These are phyloP conservation scores for Lathyrus tuberosus DNA, from an alignment of 306 rosid genomes.

Conservation along the genomic window DNA sequence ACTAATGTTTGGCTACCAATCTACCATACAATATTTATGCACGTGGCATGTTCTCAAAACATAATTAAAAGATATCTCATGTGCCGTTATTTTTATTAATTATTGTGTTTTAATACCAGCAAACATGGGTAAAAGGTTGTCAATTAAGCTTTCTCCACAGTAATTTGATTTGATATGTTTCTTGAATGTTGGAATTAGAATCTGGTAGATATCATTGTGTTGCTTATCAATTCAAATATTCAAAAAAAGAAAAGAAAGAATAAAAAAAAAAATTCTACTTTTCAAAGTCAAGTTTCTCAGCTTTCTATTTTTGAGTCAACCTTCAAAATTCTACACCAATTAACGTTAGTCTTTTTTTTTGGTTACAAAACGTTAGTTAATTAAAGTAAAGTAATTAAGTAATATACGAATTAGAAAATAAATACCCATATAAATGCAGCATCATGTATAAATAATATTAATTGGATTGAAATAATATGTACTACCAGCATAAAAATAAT, in stretches of 20 bases:
- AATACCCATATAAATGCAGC: too few relatives aligned
- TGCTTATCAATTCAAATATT: neutral
- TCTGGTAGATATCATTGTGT: conserved; percentile 17
- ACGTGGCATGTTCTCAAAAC: conserved; percentile 45
- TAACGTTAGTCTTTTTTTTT: neutral
- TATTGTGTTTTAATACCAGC: conserved; percentile 29
- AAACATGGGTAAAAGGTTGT: conserved; percentile 26
- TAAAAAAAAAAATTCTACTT: too few relatives aligned
- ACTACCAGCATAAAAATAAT: too few relatives aligned
- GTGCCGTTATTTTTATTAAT: conserved; percentile 35
- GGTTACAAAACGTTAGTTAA: too few relatives aligned
- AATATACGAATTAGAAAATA: too few relatives aligned
- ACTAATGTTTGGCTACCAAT: conserved; percentile 42
- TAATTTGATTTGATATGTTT: conserved; percentile 42
- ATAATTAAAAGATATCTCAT: conserved; percentile 37
- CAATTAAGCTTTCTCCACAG: conserved; percentile 12
- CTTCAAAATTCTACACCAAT: neutral
- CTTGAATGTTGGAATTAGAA: conserved; percentile 39
- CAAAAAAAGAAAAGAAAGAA: too few relatives aligned
- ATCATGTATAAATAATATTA: too few relatives aligned
- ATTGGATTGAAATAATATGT: too few relatives aligned
- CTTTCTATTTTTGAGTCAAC: neutral
- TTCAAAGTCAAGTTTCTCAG: neutral
- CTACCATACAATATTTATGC: conserved; percentile 42
- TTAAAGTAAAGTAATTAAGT: neutral